Conservation (phyloP, 2,329 filamentous ascomycete species). For the Ascocoryne sarcoides region DNA sequence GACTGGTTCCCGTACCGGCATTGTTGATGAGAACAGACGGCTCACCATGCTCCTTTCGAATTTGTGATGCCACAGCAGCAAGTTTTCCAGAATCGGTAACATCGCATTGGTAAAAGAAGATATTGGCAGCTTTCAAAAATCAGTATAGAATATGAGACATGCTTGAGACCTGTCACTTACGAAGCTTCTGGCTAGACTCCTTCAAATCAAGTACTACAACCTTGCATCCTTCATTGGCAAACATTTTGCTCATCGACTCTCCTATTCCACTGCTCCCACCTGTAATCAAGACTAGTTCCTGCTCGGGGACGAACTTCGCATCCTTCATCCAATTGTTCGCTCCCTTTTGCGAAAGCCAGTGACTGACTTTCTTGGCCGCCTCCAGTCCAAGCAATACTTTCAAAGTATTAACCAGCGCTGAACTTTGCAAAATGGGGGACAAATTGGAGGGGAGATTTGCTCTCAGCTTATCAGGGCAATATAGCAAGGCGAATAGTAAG, state of each 20-base stretch:
- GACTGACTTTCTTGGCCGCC: conserved; percentile 39
- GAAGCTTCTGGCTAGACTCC: conserved; percentile 32
- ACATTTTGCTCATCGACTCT: conserved; percentile 49
- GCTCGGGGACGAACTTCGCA: conserved; percentile 50
- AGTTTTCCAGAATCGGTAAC: conserved; percentile 61
- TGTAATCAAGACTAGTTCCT: conserved; percentile 65
- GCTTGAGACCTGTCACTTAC: conserved; percentile 10
- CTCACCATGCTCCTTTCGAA: conserved; percentile 48
- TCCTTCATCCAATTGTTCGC: conserved; percentile 43
- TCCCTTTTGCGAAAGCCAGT: conserved; percentile 40
- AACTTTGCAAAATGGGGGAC: conserved; percentile 13
- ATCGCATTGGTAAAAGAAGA: conserved; percentile 1
- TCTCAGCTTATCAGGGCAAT: conserved; percentile 18
- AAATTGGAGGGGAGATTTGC: conserved; percentile 14
- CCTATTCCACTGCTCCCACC: conserved; percentile 69
- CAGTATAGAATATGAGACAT: not conserved
- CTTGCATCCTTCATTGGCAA: conserved; percentile 54
- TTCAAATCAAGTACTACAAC: conserved; percentile 65
- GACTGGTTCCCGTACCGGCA: conserved; percentile 52
- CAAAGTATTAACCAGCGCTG: conserved; percentile 12
- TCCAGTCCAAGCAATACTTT: conserved; percentile 39
- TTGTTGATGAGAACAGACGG: conserved; percentile 68
- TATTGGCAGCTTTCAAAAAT: conserved; percentile 3
- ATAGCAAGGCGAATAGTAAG: conserved; percentile 19
- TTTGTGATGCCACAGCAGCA: conserved; percentile 38